Evolutionary conservation across 108 stramenopile species (phyloP), one percentile per base, ranked within the genome.

Genomic region (Phaeodactylum tricornutum): DNA sequence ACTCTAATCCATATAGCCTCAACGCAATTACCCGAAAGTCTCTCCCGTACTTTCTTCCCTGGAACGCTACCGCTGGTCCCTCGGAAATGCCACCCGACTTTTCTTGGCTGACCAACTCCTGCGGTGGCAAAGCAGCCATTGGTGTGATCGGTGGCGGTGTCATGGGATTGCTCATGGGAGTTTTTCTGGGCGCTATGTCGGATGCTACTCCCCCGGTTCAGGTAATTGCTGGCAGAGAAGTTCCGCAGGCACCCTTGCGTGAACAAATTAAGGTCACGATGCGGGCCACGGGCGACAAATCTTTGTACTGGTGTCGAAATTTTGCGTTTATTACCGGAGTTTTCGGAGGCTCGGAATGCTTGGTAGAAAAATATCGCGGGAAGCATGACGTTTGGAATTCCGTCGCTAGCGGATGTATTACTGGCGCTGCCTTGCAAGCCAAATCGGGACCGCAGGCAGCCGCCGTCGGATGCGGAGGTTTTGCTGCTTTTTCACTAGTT

Each of bases 301-400:
- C 78, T 12, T n/a, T 84, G 16, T 91, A 88, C 37, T 93, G 88
- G 88, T 82, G 84, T 59, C 53, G 78, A 35, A 77, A 82, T 41
- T 95, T 95, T 69, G 94, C 90, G 14, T 90, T 95, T 56, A 84
- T 95, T 42, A 93, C 94, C 0, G 94, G 89, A 7, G 82, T 92
- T 5, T 92, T 92, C 60, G 82, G 84, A 17, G 90, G 84, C 44
- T 66, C 72, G 14, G 91, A 92, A 47, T 92, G 91, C 59, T 59
- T 92, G 30, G 91, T 95, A 19, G 94, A 95, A 59, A 95, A 95
- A 64, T 84, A 67, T 63, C 50, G 94, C 23, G 94, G 89, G 38
- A 91, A 88, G 53, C 84, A 87, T 53, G 94, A 95, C 64, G 81
- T 92, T 22, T 91, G 91, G 91, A 95, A 95, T 68, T 66, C 79